Evolutionary conservation across 2,329 filamentous ascomycete genomes (phyloP), one percentile per base, ranked within the genome.

Genomic region (Furcasterigmium furcatum): DNA sequence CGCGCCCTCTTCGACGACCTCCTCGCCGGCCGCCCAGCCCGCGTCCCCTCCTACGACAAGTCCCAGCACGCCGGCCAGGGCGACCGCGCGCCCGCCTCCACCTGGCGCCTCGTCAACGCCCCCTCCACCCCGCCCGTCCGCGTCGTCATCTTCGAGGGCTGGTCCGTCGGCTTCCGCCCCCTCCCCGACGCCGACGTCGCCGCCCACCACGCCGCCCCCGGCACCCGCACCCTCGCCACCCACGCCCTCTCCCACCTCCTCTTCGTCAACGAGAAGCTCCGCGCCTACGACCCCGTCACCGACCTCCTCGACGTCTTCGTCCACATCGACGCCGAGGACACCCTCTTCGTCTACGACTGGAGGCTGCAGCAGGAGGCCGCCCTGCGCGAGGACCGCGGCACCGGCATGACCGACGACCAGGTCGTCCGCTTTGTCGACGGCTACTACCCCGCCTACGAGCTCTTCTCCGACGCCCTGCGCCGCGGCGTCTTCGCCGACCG

Each of bases 81-180:
- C 19, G 90, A 95, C 66, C 84, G 91, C 41, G 71, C 79, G 1
- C 79, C 85, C 0, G 66, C 77, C 46, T 67, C 66, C 10, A 59
- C 74, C 39, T 95, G 90, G 88, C 67, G 74, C 21, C 58, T 59
- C 13, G 74, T 85, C 48, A 81, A 82, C 53, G 66, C 62, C 38
- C 66, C 64, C 0, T 27, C 74, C 9, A 71, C 78, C 44, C 63
- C 59, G 3, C 70, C 64, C n/a, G 66, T 79, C 20, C 65, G 78
- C 20, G 80, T 92, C 7, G 76, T 96, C 19, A 80, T 96, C 43
- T 84, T 96, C 52, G 91, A 96, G 64, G 91, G 91, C 16, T 96
- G 91, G 91, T 94, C 87, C 63, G 82, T 95, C 12, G 91, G 90
- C 3, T 96, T 96, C 67, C 81, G 84, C 6, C 65, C 85, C 1